Evolutionary conservation across 2,329 filamentous ascomycete species (phyloP).

Genomic region (Pezicula neosporulosa): DNA sequence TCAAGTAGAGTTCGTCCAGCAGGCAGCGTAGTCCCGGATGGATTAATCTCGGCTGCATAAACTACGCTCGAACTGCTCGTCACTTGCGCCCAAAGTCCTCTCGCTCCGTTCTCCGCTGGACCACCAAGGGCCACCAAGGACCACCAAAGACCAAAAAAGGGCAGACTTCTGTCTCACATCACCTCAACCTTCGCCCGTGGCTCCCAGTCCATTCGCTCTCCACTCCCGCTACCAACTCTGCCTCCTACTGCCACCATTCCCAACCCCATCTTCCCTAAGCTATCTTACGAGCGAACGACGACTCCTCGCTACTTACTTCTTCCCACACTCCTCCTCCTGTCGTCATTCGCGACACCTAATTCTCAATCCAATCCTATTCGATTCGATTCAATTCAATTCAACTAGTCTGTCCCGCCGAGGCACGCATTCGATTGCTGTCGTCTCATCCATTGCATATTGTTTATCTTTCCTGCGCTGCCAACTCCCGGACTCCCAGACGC

Average conservation of each 20-base stretch:
- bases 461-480: not conserved
- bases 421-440: constrained; percentile 27
- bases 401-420: constrained; percentile 9
- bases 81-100: not conserved
- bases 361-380: too few species aligned
- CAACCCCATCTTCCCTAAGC: constrained; percentile 1
- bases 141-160: not conserved
- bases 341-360: constrained; percentile 2
- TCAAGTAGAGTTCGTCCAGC: too few species aligned
- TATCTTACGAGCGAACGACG: not conserved
- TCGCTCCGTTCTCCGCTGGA: not conserved
- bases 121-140: not conserved
- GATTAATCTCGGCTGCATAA: too few species aligned
- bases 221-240: constrained; percentile 8
- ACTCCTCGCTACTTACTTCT: not conserved
- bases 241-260: constrained; percentile 8
- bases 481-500: not conserved
- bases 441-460: constrained; percentile 4
- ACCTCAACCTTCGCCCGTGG: constrained; percentile 20
- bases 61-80: not conserved
- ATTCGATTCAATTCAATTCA: not conserved
- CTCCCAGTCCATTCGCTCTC: constrained; percentile 23
- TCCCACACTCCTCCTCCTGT: constrained; percentile 5
- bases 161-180: constrained; percentile 16
- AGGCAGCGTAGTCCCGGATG: too few species aligned